A percentile compares a stretch with the other conserved stretches of the same genome.
phyloP scores from a whole-genome alignment of 129 eudicot species.

The Escallonia rubra region DNA sequence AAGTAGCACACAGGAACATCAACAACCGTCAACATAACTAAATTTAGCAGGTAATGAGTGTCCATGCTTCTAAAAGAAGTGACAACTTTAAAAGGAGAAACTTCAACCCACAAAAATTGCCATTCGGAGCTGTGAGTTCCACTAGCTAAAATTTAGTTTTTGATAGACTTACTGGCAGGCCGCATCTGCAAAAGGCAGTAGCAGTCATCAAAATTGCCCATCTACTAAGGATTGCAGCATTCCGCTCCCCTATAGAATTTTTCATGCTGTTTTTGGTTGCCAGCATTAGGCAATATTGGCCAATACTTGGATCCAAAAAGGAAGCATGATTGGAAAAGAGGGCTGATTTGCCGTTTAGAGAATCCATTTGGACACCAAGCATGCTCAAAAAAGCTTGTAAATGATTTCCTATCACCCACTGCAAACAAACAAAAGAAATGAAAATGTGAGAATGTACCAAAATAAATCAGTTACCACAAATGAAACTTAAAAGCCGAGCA shows the following conservation, averaged over 20 bases:
- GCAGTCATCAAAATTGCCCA: constrained; percentile 78
- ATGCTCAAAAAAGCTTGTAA: constrained; percentile 48
- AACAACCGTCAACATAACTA: not conserved
- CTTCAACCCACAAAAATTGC: not conserved
- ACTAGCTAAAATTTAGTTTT: not conserved
- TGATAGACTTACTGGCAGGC: constrained; percentile 74
- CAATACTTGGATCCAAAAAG: constrained; percentile 73
- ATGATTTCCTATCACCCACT: constrained; percentile 87
- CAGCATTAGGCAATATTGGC: constrained; percentile 81
- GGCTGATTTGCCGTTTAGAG: constrained; percentile 27
- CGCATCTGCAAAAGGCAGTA: constrained; percentile 78
- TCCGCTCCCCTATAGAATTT: constrained; percentile 79
- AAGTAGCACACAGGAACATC: not conserved
- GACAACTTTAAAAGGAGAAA: not conserved
- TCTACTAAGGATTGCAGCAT: constrained; percentile 49
- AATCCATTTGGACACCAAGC: constrained; percentile 53
- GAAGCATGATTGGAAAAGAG: constrained; percentile 42
- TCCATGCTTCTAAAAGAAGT: not conserved
- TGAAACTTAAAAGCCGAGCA: not conserved
- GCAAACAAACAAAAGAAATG: constrained; percentile 14
- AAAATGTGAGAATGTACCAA: constrained; percentile 1
- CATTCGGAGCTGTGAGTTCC: not conserved
- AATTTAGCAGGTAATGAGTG: not conserved
- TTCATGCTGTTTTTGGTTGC: constrained; percentile 75
- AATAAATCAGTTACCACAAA: constrained; percentile 1